These are phyloP conservation scores for Phytophthora idaei DNA, from an alignment of 352 stramenopile genomes.

Conservation along the genomic window DNA sequence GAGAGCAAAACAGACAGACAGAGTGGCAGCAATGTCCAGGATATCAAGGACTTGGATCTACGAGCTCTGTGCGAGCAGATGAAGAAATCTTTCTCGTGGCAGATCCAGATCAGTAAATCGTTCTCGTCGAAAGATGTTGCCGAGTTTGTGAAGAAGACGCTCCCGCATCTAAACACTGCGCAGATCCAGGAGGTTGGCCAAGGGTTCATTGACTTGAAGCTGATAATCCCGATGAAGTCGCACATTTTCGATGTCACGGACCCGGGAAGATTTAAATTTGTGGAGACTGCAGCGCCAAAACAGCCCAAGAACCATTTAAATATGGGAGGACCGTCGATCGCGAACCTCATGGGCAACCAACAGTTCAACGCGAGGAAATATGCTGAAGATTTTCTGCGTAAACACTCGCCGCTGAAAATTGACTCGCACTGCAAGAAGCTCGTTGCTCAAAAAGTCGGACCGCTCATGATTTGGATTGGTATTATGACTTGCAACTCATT, in stretches of 20 bases:
- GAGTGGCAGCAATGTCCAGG: constrained; percentile 14
- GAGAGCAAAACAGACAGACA: constrained; percentile 21
- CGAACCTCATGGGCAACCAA: constrained; percentile 76
- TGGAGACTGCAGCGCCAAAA: constrained; percentile 47
- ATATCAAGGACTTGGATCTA: constrained; percentile 61
- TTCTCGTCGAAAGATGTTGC: constrained; percentile 73
- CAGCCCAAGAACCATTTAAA: constrained; percentile 73
- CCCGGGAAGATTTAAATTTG: constrained; percentile 64
- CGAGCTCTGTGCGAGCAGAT: constrained; percentile 68
- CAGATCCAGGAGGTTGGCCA: constrained; percentile 68
- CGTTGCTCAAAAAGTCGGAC: constrained; percentile 67
- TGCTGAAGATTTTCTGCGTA: constrained; percentile 78
- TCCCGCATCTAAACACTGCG: constrained; percentile 37
- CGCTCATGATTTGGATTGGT: neutral
- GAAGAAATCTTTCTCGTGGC: constrained; percentile 71
- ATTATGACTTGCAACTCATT: constrained; percentile 1
- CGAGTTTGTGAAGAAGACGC: constrained; percentile 62
- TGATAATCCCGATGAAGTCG: constrained; percentile 78
- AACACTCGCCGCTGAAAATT: constrained; percentile 78
- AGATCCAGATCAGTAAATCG: constrained; percentile 79
- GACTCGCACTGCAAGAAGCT: constrained; percentile 77
- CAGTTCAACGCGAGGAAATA: constrained; percentile 78
- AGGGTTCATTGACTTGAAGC: constrained; percentile 69
- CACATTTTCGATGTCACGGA: constrained; percentile 76
- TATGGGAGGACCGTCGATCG: constrained; percentile 73